Base-by-base conservation (phyloP, 2,329 filamentous ascomycete species). In the Coniosporium tulheliwenetii region DNA sequence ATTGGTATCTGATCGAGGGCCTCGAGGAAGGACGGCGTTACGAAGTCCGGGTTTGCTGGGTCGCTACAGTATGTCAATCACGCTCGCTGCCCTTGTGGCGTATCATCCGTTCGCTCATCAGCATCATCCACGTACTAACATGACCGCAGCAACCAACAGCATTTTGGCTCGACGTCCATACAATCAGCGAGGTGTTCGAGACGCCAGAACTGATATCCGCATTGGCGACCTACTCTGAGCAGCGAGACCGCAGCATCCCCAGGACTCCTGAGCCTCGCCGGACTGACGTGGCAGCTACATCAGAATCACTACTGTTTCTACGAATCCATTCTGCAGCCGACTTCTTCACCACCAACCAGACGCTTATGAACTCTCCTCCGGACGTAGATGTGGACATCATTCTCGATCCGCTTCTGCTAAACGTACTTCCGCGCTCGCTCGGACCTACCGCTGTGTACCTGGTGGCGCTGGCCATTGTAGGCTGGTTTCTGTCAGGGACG, bases 21-120 rank as follows among this genome's bases (percentile, higher is more conserved):
- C 67, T 98, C 41, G 68, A 62, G n/a, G 71, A 75, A 31, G 75
- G 76, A 9, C 79, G 81, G 53, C 74, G 86, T 48, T 95, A 96
- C 67, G 91, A 98, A 66, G 73, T 93, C 38, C 78, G 91, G 41
- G 70, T 95, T 44, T 96, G 89, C 64, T 98, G 89, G 87, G 71
- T 85, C 44, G 91, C 91, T 34, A 91, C 81, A 45, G 89, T 94
- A 71, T 62, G 82, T 39, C 36, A 10, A 9, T 36, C 30, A 38
- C 41, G 19, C 19, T 26, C 19, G 19, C 19, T 26, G 19, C 19
- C 19, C 3, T 7, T 7, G 19, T 26, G 19, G 19, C 19, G 19
- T 26, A 7, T 3, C 19, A 7, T 26, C 7, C 19, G 7, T 26
- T 7, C 19, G 19, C 19, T 26, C 36, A 35, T 40, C 37, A 39